Evolutionary conservation across 2,329 filamentous ascomycete species (phyloP).

Genomic region (Talaromyces sp.): DNA sequence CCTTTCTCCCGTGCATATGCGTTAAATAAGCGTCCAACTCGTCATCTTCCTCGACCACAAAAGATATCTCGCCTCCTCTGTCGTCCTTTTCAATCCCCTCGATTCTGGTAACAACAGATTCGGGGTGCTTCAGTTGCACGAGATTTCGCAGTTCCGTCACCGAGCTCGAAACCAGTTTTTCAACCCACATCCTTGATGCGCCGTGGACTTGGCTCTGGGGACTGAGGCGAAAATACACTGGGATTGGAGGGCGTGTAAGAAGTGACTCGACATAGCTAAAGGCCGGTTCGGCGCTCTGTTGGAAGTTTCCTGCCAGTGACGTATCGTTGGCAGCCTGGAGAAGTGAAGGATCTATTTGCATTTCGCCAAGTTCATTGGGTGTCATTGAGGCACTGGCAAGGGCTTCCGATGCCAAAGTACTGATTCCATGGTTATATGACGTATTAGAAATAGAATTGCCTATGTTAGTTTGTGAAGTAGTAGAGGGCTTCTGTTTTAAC

Average conservation of each 20-base stretch:
- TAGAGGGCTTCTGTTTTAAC: constrained; percentile 16
- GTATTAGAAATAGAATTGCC: constrained; percentile 17
- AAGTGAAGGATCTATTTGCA: constrained; percentile 60
- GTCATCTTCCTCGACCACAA: constrained; percentile 63
- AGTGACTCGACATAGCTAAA: constrained; percentile 34
- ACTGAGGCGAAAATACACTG: constrained; percentile 65
- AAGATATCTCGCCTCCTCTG: constrained; percentile 55
- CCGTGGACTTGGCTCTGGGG: constrained; percentile 52
- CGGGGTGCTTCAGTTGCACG: constrained; percentile 56
- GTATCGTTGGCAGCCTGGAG: constrained; percentile 52
- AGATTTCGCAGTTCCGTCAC: constrained; percentile 59
- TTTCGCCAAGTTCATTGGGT: constrained; percentile 40
- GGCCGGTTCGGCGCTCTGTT: constrained; percentile 24
- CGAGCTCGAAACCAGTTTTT: constrained; percentile 53
- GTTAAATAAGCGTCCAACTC: constrained; percentile 67
- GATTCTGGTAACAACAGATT: constrained; percentile 53
- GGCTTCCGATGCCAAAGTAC: constrained; percentile 38
- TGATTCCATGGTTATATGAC: constrained; percentile 32
- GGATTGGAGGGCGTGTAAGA: constrained; percentile 38
- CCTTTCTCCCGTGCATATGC: constrained; percentile 54
- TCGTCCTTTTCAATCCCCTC: constrained; percentile 61
- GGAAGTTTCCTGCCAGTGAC: constrained; percentile 30
- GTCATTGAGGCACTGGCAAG: constrained; percentile 35
- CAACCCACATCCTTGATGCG: constrained; percentile 55
- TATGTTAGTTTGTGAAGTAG: constrained; percentile 15